Evolutionary conservation across 169 alveolate species (phyloP).

Genomic region (Eimeria maxima): DNA sequence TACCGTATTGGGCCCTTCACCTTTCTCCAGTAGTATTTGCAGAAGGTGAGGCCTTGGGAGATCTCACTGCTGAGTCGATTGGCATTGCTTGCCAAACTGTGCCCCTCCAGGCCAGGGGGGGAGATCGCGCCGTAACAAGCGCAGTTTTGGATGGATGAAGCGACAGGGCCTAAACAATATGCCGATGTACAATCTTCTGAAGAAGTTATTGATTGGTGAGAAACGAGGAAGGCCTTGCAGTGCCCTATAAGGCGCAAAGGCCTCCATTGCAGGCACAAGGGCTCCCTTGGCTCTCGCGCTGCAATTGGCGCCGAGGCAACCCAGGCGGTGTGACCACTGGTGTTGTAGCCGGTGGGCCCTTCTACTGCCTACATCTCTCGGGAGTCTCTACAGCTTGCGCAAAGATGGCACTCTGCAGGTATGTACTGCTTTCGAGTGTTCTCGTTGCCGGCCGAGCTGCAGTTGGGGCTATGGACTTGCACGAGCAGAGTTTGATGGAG

Average conservation of each 20-base stretch:
- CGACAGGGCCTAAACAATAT: background rate
- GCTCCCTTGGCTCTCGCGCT: background rate
- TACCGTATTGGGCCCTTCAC: background rate
- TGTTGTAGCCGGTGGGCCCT: background rate
- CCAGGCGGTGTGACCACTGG: background rate
- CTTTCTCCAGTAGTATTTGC: background rate
- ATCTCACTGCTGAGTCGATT: background rate
- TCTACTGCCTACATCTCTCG: background rate
- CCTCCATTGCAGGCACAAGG: background rate
- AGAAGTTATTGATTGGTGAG: background rate
- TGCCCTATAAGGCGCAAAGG: conserved; percentile 1
- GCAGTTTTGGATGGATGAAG: background rate
- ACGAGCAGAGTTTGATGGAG: conserved; percentile 22
- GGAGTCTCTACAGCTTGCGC: background rate
- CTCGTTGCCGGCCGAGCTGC: background rate
- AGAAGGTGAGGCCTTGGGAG: background rate
- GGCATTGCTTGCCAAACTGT: background rate
- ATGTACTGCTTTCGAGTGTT: background rate
- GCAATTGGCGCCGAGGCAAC: background rate
- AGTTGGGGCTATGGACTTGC: background rate
- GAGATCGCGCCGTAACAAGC: background rate
- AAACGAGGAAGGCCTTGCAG: background rate
- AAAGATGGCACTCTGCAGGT: background rate
- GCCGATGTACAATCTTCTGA: background rate
- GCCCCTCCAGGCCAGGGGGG: conserved; percentile 7